Base-by-base conservation (phyloP, 2,329 filamentous ascomycete genomes). In the Amauroascus niger region DNA sequence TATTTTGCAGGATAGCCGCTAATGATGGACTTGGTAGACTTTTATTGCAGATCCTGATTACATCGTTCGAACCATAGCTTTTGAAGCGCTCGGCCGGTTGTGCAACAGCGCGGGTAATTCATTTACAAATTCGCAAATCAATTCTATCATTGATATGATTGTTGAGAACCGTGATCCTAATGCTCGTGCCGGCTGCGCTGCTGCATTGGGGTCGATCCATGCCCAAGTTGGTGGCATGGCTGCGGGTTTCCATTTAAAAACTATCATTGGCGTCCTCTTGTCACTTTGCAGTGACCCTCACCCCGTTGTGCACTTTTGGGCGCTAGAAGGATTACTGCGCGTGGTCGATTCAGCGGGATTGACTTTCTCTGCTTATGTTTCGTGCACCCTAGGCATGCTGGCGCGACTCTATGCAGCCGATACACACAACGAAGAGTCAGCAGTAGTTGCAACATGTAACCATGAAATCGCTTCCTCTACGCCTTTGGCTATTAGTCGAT, bases 181-280 rank as follows among this genome's bases (percentile, higher is more conserved):
- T 67, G 89, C 89, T 35, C 83, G 93, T 66, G 90, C 94, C 43
- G 93, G 93, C 9, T 98, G 91, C 69, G 93, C 94, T 14, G 88
- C 94, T 75, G 89, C 93, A 11, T 74, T 98, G 28, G 93, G 93
- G 7, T 87, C 86, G 54, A 97, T 98, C 49, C 90, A 98, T 70
- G 87, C 88, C 16, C 89, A 95, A 67, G 87, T 98, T 32, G 94
- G 93, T 54, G 91, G 93, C 54, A 97, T 98, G 90, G 93, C 93
- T 51, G 93, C 93, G 52, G 89, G 90, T 2, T 89, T 93, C 62
- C 93, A 98, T 67, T 77, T 98, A 49, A 97, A 97, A 73, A 96
- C 89, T 1, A 96, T 98, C 48, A 79, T 96, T n/a, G 87, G 91
- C 16, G 94, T 98, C 37, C 74, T 98, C n/a, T 95, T 97, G 86